Evolutionary conservation across 2,329 filamentous ascomycete genomes (phyloP).

Genomic region (Fusarium cicatricum): DNA sequence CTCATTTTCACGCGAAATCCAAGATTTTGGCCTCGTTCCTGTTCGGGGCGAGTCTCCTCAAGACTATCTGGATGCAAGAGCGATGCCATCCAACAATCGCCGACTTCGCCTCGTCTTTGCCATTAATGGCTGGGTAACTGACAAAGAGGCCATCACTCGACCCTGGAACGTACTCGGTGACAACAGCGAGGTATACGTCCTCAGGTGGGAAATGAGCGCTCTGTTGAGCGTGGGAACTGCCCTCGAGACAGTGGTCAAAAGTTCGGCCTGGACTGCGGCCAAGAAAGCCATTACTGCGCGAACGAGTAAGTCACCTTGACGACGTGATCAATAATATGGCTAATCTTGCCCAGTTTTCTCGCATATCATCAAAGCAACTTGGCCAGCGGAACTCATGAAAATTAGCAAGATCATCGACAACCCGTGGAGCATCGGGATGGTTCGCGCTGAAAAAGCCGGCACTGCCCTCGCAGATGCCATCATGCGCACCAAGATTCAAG

Average conservation of each 20-base stretch:
- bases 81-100: constrained; percentile 65
- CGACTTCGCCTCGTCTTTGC: constrained; percentile 84
- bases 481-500: constrained; percentile 78
- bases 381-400: constrained; percentile 71
- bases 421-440: constrained; percentile 79
- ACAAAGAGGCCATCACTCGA: constrained; percentile 71
- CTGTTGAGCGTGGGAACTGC: constrained; percentile 80
- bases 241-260: constrained; percentile 79
- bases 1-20: constrained; percentile 83
- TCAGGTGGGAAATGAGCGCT: constrained; percentile 84
- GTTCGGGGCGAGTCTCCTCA: constrained; percentile 60
- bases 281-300: constrained; percentile 57
- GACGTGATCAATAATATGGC: background rate
- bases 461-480: constrained; percentile 81
- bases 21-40: constrained; percentile 88
- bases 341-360: constrained; percentile 55
- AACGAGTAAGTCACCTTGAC: constrained; percentile 52
- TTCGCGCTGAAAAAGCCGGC: constrained; percentile 76
- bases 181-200: constrained; percentile 79
- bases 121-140: constrained; percentile 81
- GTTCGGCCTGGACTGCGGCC: constrained; percentile 80
- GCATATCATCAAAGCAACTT: constrained; percentile 65
- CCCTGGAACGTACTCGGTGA: constrained; percentile 82
- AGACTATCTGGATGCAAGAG: constrained; percentile 58
- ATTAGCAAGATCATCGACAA: constrained; percentile 81